A percentile compares a stretch with the other conserved stretches of the same genome.
Evolutionary conservation across 2,329 filamentous ascomycete genomes (phyloP).

Genomic region (Endocalyx cinctus): DNA sequence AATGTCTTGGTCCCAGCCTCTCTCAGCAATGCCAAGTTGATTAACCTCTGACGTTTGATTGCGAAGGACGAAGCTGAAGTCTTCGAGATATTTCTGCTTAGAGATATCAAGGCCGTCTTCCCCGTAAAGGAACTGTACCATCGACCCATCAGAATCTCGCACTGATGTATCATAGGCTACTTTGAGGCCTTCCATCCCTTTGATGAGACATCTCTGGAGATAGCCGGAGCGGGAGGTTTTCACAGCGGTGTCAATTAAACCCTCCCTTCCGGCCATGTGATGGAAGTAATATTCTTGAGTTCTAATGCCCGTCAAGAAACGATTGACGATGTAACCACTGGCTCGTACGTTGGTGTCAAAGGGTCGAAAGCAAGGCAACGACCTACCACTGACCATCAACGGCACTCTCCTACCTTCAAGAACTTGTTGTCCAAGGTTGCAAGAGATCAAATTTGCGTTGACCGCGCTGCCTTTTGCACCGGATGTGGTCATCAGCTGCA

Average conservation of each 20-base stretch:
- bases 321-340: conserved; percentile 88
- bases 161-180: conserved; percentile 94
- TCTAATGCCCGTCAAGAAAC: conserved; percentile 95
- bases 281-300: conserved; percentile 99
- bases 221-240: conserved; percentile 98
- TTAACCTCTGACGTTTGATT: conserved; percentile 80
- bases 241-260: conserved; percentile 96
- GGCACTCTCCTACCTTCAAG: conserved; percentile 92
- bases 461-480: conserved; percentile 91
- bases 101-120: conserved; percentile 93
- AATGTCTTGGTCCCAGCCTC: conserved; percentile 35
- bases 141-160: conserved; percentile 84
- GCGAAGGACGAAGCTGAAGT: conserved; percentile 85
- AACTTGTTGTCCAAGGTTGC: conserved; percentile 94
- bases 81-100: conserved; percentile 84
- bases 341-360: conserved; percentile 87
- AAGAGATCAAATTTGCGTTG: conserved; percentile 96
- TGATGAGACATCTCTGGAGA: conserved; percentile 93
- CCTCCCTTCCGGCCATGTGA: conserved; percentile 98
- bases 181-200: conserved; percentile 93
- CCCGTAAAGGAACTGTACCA: conserved; percentile 94
- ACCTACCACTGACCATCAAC: conserved; percentile 96
- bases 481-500: conserved; percentile 97
- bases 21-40: conserved; percentile 63
- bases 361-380: conserved; percentile 86